phyloP scores from a whole-genome alignment of 495 filamentous ascomycete genomes.

The Aspergillus kassunensis region DNA sequence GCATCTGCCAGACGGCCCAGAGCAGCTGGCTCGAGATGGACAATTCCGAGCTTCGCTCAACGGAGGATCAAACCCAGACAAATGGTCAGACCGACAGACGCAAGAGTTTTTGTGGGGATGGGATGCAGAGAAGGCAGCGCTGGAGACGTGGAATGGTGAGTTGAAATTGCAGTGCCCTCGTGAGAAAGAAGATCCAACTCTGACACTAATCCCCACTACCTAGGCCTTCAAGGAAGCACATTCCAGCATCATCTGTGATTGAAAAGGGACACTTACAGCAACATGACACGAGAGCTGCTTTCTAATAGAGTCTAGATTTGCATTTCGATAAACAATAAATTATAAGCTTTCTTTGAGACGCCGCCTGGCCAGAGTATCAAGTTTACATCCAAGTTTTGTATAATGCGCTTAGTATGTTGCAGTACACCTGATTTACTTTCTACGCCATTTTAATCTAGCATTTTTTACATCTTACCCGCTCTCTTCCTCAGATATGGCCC shows the following conservation, averaged over 20 bases:
- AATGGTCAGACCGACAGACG: slow-evolving; percentile 48
- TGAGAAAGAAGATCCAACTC: not conserved
- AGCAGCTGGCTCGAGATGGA: slow-evolving; percentile 48
- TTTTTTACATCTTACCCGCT: not conserved
- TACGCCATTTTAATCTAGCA: not conserved
- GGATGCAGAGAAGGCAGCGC: slow-evolving; percentile 43
- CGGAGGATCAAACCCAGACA: slow-evolving; percentile 39
- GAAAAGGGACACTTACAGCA: no score
- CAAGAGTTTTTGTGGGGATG: slow-evolving; percentile 46
- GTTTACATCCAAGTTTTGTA: no score
- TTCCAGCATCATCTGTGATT: not conserved
- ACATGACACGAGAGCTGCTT: no score
- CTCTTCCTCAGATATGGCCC: slow-evolving; percentile 13
- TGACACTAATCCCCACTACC: not conserved
- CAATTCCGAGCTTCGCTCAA: slow-evolving; percentile 34
- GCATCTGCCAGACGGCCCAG: slow-evolving; percentile 51
- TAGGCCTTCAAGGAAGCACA: not conserved
- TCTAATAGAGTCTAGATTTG: no score
- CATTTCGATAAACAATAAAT: no score
- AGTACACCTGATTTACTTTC: not conserved
- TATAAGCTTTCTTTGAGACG: no score
- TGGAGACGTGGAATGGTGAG: slow-evolving; percentile 41
- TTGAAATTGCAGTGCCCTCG: not conserved
- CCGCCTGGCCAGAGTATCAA: no score
- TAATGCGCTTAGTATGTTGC: no score